Evolutionary conservation across 345 rosid species (phyloP), one percentile per base, ranked within the genome.

Genomic region (Corchorus capsularis): DNA sequence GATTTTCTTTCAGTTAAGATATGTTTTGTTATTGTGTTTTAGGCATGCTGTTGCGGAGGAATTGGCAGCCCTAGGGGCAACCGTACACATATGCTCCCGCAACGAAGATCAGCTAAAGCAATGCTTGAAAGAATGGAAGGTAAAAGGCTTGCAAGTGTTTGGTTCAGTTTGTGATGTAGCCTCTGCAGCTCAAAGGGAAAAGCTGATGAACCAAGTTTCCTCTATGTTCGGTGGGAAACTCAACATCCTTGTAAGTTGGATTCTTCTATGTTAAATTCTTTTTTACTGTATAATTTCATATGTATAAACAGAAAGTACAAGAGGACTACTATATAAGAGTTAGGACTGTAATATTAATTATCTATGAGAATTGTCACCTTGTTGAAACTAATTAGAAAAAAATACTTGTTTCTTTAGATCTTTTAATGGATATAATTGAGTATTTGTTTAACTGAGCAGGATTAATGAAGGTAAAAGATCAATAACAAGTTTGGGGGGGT

Each of bases 21-120:
- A 2, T 56, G 10, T 56, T 1, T 4, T 6, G 14, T 5, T 10
- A 10, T 73, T 11, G 55, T 19, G 55, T 43, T 11, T 8, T 34
- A 87, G 97, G 82, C 68, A 75, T 83, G 96, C 91, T 22, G 61
- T 86, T 16, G 93, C 91, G 54, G 93, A 86, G 75, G 93, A 91
- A 75, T 77, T 91, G 5, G 86, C 87, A n/a, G 85, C 80, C 32
- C 75, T 89, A 14, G 96, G 96, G 19, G 90, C 93, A 4, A 71
- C 72, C 32, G 90, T 91, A 17, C 87, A 89, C 70, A 91, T 94
- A 13, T 93, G 96, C 77, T 86, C 91, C 0, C 80, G 91, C 72
- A 78, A 77, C 45, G 87, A 90, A 81, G 68, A 79, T 35, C 86
- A 85, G 83, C 82, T 93, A 13, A 83, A 83, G 1, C 78, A 86